These are phyloP conservation scores for Kwoniella bestiolae DNA, from an alignment of 768 basidiomycete genomes.

Conservation along the genomic window DNA sequence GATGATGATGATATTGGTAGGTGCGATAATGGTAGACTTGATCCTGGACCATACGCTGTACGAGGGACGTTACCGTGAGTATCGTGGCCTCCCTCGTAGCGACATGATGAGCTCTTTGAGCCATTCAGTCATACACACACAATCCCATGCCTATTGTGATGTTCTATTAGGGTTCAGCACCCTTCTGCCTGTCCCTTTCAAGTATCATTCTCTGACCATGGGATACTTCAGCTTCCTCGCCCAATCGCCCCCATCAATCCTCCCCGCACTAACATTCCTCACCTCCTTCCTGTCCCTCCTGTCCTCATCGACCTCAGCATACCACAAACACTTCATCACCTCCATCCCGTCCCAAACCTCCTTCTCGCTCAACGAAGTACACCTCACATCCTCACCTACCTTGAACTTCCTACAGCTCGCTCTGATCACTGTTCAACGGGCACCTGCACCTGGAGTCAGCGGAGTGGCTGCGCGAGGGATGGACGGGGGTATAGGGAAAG, in stretches of 20 bases:
- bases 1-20: constrained; percentile 15
- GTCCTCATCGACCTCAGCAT: constrained; percentile 54
- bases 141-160: no score
- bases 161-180: no score
- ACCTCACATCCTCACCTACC: constrained; percentile 72
- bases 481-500: constrained; percentile 63
- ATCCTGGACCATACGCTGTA: constrained; percentile 76
- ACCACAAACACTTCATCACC: constrained; percentile 59
- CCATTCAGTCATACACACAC: neutral
- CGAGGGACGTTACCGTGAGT: constrained; percentile 84
- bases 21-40: constrained; percentile 58
- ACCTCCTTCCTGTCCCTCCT: constrained; percentile 73
- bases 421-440: constrained; percentile 80
- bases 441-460: constrained; percentile 62
- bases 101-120: no score
- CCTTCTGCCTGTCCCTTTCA: neutral
- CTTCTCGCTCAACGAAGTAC: constrained; percentile 62
- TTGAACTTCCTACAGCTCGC: constrained; percentile 92
- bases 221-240: constrained; percentile 60
- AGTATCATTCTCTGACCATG: neutral
- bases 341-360: constrained; percentile 34
- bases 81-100: neutral
- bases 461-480: constrained; percentile 75
- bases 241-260: constrained; percentile 81
- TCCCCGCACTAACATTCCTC: constrained; percentile 92